Conservation (phyloP, 192 early-diverging fungal genomes). For the Coemansia nantahalensis region DNA sequence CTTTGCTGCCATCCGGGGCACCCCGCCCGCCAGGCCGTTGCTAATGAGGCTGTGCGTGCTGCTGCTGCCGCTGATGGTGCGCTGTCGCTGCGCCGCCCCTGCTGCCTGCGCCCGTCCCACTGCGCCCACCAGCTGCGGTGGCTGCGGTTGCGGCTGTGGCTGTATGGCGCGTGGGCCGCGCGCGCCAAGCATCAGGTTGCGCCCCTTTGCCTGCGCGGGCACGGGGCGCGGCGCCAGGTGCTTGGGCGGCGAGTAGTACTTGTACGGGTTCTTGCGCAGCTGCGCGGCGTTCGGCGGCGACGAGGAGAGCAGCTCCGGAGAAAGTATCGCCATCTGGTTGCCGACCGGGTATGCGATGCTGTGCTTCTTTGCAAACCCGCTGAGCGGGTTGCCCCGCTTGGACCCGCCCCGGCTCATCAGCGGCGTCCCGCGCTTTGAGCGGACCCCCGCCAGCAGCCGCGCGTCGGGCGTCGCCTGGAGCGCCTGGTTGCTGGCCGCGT, state of each 20-base stretch:
- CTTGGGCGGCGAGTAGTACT: slow-evolving; percentile 51
- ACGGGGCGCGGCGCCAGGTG: slow-evolving; percentile 7
- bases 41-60: not conserved
- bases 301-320: slow-evolving; percentile 44
- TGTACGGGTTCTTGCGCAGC: slow-evolving; percentile 44
- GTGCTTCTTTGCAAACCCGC: slow-evolving; percentile 48
- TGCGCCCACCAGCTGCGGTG: no score
- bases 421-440: slow-evolving; percentile 22
- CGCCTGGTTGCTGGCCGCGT: slow-evolving; percentile 3
- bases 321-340: slow-evolving; percentile 34
- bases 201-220: slow-evolving; percentile 12
- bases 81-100: no score
- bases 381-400: slow-evolving; percentile 26
- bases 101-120: no score
- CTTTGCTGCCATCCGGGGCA: slow-evolving; percentile 2
- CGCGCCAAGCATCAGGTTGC: slow-evolving; percentile 30
- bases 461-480: slow-evolving; percentile 15
- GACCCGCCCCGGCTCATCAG: slow-evolving; percentile 12
- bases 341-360: slow-evolving; percentile 41
- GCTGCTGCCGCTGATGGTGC: not conserved
- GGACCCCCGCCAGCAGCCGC: slow-evolving; percentile 19
- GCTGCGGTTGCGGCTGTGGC: not conserved
- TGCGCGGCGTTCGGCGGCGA: slow-evolving; percentile 48
- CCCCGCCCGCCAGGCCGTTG: no score
- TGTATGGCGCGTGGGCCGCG: slow-evolving; percentile 3